Conservation (phyloP, 495 filamentous ascomycete species). For the Tetracladium setigerum region DNA sequence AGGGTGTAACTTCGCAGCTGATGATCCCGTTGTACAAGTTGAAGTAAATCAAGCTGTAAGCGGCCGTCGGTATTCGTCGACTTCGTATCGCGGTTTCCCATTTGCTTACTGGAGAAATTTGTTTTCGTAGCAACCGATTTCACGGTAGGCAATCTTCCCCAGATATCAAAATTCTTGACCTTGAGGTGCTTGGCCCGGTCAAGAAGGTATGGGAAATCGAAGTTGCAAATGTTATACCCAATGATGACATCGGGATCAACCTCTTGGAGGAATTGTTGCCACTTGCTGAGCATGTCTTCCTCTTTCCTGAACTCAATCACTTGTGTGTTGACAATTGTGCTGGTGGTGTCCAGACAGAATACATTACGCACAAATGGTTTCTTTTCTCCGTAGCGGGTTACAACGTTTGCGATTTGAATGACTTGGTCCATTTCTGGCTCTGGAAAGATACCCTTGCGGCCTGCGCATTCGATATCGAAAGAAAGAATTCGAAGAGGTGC, state of each 20-base stretch:
- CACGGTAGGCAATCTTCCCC: conserved; percentile 63
- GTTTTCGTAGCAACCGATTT: conserved; percentile 62
- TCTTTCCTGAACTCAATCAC: conserved; percentile 77
- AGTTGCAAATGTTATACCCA: conserved; percentile 98
- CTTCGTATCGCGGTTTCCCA: conserved; percentile 94
- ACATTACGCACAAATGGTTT: conserved; percentile 97
- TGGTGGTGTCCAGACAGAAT: conserved; percentile 86
- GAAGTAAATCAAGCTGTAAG: conserved; percentile 87
- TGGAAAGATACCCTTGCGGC: conserved; percentile 94
- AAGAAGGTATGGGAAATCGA: conserved; percentile 96
- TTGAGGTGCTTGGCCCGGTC: conserved; percentile 83
- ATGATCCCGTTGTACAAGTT: conserved; percentile 88
- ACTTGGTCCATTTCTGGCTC: conserved; percentile 87
- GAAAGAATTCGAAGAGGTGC: conserved; percentile 87
- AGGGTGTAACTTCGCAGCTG: conserved; percentile 95
- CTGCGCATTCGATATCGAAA: conserved; percentile 98
- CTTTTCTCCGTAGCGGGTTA: conserved; percentile 89
- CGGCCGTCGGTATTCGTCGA: conserved; percentile 89
- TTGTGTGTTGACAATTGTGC: conserved; percentile 89
- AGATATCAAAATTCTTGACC: conserved; percentile 67
- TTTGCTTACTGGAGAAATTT: conserved; percentile 96
- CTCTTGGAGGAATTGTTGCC: conserved; percentile 82
- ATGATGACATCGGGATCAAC: conserved; percentile 98
- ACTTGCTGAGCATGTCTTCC: conserved; percentile 76
- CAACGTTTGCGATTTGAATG: conserved; percentile 98